Percentiles rank a stretch among this genome's conserved stretches.
These are phyloP conservation scores for Didymella arachidicola DNA, from an alignment of 2,329 filamentous ascomycete genomes.

Conservation along the genomic window DNA sequence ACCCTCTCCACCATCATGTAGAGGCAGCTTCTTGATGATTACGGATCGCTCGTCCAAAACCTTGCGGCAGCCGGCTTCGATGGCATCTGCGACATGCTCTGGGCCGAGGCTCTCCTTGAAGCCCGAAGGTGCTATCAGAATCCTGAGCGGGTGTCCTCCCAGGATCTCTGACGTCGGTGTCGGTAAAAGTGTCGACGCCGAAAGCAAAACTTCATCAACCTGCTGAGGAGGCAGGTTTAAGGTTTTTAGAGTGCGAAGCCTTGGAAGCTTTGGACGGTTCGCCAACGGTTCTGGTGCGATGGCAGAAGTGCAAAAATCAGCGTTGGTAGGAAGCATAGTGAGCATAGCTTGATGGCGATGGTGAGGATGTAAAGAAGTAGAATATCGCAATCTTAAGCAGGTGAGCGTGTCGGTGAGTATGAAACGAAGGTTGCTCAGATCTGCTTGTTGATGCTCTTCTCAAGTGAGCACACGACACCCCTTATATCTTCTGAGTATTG, in stretches of 20 bases:
- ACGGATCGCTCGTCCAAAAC: constrained; percentile 53
- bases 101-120: constrained; percentile 64
- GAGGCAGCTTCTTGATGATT: constrained; percentile 57
- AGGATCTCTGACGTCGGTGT: constrained; percentile 36
- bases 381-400: not conserved
- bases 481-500: constrained; percentile 24
- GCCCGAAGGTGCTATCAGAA: constrained; percentile 62
- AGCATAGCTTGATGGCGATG: constrained; percentile 20
- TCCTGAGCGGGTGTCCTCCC: constrained; percentile 33
- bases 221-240: constrained; percentile 29
- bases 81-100: constrained; percentile 59
- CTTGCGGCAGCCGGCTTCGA: constrained; percentile 58
- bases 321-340: constrained; percentile 19
- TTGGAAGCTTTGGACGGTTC: constrained; percentile 26
- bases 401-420: not conserved
- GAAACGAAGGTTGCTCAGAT: constrained; percentile 17
- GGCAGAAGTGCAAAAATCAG: constrained; percentile 9
- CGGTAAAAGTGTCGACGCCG: constrained; percentile 26
- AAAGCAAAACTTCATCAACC: constrained; percentile 29
- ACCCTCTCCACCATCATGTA: constrained; percentile 63
- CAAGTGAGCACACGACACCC: constrained; percentile 23
- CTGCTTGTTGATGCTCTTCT: constrained; percentile 12
- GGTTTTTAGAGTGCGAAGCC: constrained; percentile 33
- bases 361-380: not conserved
- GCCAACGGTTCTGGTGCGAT: constrained; percentile 13